phyloP scores from a whole-genome alignment of 768 basidiomycete genomes.

The Kwoniella sp. region DNA sequence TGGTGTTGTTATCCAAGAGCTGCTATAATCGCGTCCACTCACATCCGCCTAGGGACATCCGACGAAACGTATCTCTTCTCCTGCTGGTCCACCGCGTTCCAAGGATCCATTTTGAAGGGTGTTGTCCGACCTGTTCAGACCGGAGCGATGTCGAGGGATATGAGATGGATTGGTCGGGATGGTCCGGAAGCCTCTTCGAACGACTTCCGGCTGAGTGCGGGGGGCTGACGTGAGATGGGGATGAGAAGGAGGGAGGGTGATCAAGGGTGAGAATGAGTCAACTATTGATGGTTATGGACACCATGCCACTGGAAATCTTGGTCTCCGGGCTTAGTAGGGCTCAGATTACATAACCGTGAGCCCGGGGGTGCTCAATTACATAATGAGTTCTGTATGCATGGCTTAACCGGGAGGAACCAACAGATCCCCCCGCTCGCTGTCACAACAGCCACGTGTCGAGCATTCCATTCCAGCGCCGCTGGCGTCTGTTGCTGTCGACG shows the following conservation, averaged over 20 bases:
- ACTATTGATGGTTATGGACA: too few relatives aligned
- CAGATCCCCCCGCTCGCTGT: too few relatives aligned
- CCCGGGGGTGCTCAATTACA: too few relatives aligned
- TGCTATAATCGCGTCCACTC: too few relatives aligned
- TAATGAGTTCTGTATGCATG: too few relatives aligned
- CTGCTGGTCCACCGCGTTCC: slow-evolving; percentile 30
- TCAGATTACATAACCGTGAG: background rate
- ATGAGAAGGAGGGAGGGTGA: background rate
- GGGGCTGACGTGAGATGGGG: background rate
- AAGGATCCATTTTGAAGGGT: slow-evolving; percentile 20
- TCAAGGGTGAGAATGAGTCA: too few relatives aligned
- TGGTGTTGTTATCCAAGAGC: too few relatives aligned
- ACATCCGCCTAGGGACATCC: slow-evolving; percentile 51
- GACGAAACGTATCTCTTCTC: slow-evolving; percentile 49
- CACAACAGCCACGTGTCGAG: too few relatives aligned
- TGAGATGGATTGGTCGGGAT: too few relatives aligned
- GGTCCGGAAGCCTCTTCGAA: slow-evolving; percentile 21
- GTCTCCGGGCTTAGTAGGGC: background rate
- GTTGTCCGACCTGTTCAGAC: background rate
- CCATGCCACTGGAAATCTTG: background rate
- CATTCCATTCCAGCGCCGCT: too few relatives aligned
- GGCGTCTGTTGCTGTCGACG: too few relatives aligned
- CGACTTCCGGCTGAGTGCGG: slow-evolving; percentile 12
- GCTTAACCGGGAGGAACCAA: too few relatives aligned
- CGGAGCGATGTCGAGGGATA: background rate